Base-by-base conservation (phyloP, 768 basidiomycete genomes). In the Leucosporidium creatinivorum region DNA sequence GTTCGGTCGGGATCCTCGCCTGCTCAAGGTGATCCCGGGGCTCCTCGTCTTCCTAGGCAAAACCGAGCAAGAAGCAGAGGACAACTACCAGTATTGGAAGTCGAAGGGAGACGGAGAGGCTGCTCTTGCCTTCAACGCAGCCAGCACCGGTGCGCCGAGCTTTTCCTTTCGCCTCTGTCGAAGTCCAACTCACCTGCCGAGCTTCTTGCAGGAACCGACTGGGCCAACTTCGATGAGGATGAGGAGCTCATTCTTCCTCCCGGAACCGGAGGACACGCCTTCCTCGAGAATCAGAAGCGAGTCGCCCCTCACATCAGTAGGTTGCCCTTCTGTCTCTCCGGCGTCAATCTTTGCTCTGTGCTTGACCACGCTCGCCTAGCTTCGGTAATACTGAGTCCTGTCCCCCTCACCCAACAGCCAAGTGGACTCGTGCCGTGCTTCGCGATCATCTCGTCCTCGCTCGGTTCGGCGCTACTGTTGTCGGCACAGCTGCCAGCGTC, bases 71-170 rank as follows among this genome's bases (percentile, higher is more conserved):
- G 25, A 55, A 55, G 54, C 54, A 7, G 25, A 55, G 26, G 54
- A 63, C 8, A 48, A 63, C 54, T 44, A 63, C 26, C 30, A 52
- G 25, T 30, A 56, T 21, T 26, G 25, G n/a, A 63, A 63, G 52
- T 9, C 31, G 10, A 56, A 30, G 31, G 62, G 49, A 26, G 62
- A 26, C 4, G 54, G 19, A 55, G 28, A 55, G 54, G 54, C n/a
- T n/a, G 49, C 49, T 50, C n/a, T 50, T 7, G 49, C 49, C 18
- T 50, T 50, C 49, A 50, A 18, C 7, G 49, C 49, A 4, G 49
- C 19, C 7, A 19, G 18, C n/a, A n/a, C n/a, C 5, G n/a, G 49
- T 50, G 49, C 18, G 49, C n/a, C 18, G 49, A 19, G 49, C 18
- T 50, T 6, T 50, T 26, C 8, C 54, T 55, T 55, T 55, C 26